Evolutionary conservation across 768 basidiomycete species (phyloP).

Genomic region (Collybia mongolica): DNA sequence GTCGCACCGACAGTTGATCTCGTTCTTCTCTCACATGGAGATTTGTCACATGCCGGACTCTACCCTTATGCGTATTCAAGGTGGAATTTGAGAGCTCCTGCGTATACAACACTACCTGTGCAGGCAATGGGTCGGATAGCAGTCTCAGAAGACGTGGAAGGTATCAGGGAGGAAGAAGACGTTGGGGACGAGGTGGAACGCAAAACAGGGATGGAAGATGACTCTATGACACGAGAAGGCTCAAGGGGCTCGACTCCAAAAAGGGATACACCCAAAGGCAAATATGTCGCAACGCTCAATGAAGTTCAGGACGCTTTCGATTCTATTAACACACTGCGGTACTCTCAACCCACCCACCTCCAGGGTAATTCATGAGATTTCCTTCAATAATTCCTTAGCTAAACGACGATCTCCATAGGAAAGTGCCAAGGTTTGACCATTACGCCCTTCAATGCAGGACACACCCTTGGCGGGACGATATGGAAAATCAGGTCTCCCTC

Average conservation of each 20-base stretch:
- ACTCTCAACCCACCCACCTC: conserved; percentile 93
- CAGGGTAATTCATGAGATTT: conserved; percentile 51
- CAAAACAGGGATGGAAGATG: conserved; percentile 21
- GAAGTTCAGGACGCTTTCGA: conserved; percentile 95
- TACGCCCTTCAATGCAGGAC: conserved; percentile 93
- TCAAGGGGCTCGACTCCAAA: conserved; percentile 22
- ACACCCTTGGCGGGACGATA: conserved; percentile 93
- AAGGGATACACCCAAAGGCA: conserved; percentile 36
- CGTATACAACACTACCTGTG: conserved; percentile 93
- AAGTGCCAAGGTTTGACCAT: conserved; percentile 93
- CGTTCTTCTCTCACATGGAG: conserved; percentile 92
- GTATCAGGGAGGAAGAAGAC: conserved; percentile 73
- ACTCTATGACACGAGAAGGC: conserved; percentile 22
- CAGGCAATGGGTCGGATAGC: conserved; percentile 95
- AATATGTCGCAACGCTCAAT: conserved; percentile 73
- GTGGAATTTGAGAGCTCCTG: conserved; percentile 86
- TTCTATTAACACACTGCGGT: conserved; percentile 86
- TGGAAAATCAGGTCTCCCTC: conserved; percentile 99
- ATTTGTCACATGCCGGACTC: conserved; percentile 85
- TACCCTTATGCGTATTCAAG: conserved; percentile 88
- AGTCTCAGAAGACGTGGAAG: conserved; percentile 84
- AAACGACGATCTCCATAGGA: conserved; percentile 42
- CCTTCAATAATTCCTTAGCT: conserved; percentile 1
- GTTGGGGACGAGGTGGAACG: conserved; percentile 42
- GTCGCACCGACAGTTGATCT: conserved; percentile 81